Base-by-base conservation (phyloP, 2,329 filamentous ascomycete species). In the Colletotrichum salicis region DNA sequence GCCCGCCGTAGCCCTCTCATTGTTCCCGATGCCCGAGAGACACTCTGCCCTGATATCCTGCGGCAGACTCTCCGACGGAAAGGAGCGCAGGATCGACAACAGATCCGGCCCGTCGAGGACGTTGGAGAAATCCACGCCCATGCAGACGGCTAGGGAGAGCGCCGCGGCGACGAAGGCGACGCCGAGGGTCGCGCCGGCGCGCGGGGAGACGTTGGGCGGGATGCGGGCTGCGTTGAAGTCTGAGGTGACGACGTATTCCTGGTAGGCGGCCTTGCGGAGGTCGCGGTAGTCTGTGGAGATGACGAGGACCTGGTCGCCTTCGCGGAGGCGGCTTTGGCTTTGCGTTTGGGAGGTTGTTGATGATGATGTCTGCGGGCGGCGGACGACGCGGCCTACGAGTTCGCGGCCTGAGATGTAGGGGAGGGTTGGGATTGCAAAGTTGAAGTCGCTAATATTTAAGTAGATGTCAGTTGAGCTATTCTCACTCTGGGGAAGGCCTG, bases 201-300 rank as follows among this genome's bases (percentile, higher is more conserved):
- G 86, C 0, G 86, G 80, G 0, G 86, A 84, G 1, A 89, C 81
- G 3, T 83, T 79, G 1, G 82, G 79, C 0, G 92, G 92, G 22
- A 94, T 85, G 6, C 88, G 86, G 5, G 90, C 90, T 0, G 89
- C 86, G 76, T 93, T 94, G 80, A 88, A 92, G 72, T 89, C 85
- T 0, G 87, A 89, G 0, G 90, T 88, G 4, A 93, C 85, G 22
- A 89, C 89, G 75, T 92, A 94, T 77, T 93, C 84, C 79, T 94
- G 92, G 77, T 91, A 94, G 1, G 91, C 90, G 1, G 91, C 91
- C 79, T 94, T 94, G 41, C 92, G 86, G 24, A 90, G 84, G 76
- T 94, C 92, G 19, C 92, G 87, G 77, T 94, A 94, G 80, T 94
- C 92, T 35, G 92, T 94, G 0, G 91, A 93, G 15, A 92, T 90